Base-by-base conservation (phyloP, 83 land plant genomes). In the Thuja plicata region DNA sequence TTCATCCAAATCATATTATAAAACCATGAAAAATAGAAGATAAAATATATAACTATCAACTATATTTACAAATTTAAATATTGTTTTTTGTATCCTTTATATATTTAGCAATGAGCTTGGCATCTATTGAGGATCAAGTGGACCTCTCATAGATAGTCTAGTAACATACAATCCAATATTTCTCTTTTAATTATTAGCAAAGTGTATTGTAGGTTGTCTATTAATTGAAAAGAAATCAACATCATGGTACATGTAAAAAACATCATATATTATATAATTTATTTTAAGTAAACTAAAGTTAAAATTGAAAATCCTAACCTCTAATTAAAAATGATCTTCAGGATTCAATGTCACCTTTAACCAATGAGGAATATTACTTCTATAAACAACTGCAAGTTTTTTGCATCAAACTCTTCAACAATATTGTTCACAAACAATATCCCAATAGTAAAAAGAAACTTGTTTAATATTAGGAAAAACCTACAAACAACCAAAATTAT, bases 341-440 rank as follows among this genome's bases (percentile, higher is more conserved):
- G 48, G 24, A 27, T 1, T 27, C 5, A 45, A 9, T 24, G 1
- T 32, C 30, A 95, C 97, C 95, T 94, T 88, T 12, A 97, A 94
- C 98, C 98, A 96, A 13, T 86, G 85, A 70, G 95, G 94, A 32
- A 95, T 95, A 89, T 94, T 95, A 91, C 96, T 94, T 46, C 87
- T 89, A 93, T 97, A 97, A 13, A 97, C 98, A 5, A 96, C 95
- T 24, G 98, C 97, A 17, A 96, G 71, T 96, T 88, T 34, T 95
- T 91, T 7, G 95, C 91, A 48, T 95, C 96, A 35, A 92, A 89
- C 0, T 92, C 94, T 41, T 94, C 87, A 78, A 85, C 66, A 16
- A 89, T 71, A 13, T 98, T 97, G 66, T 94, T 91, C 6, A 91
- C 91, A 70, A 97, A 97, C 35, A 89, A 90, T 3, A 83, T 96